Base-by-base conservation (phyloP, 257 asterid species). In the Gardenia jasminoides region DNA sequence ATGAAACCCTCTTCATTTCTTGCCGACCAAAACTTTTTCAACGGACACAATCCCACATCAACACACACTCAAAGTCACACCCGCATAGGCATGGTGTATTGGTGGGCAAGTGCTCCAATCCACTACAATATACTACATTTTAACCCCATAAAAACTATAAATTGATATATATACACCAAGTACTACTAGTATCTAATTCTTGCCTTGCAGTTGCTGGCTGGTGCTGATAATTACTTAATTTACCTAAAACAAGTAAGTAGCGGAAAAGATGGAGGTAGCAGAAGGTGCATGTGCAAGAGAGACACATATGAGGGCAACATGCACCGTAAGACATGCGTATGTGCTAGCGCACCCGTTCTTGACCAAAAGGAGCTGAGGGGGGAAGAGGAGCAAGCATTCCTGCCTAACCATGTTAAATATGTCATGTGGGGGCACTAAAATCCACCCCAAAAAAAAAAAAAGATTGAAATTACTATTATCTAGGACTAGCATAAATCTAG, bases 311-410 rank as follows among this genome's bases (percentile, higher is more conserved):
- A 82, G 75, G 17, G 76, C 85, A 79, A 79, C 90, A 83, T 67
- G 78, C 41, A 80, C 86, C 94, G 89, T 48, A 82, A 90, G 91
- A 89, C 92, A 89, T 85, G 91, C 81, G 74, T 68, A 76, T 84
- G 83, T 90, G 90, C 78, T 59, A 72, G 46, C 82, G 87, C 86
- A 86, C 87, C 89, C 84, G 80, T 61, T 87, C 84, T 87, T 86
- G 85, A 88, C 92, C 85, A 81, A 10, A 36, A 36, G 41, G 41
- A 36, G 50, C 12, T 10, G 1, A 33, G 4, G 36, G 26, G 11
- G 19, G 70, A 26, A 7, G 69, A 52, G 24, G 36, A 8, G 58
- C 80, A 79, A 76, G 26, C 17, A 72, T 73, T 78, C 79, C 75
- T 78, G 85, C 79, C 79, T 54, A 69, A 70, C 78, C 82, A 77